phyloP scores from a whole-genome alignment of 208 protist species.

The Acanthamoeba divionensis region DNA sequence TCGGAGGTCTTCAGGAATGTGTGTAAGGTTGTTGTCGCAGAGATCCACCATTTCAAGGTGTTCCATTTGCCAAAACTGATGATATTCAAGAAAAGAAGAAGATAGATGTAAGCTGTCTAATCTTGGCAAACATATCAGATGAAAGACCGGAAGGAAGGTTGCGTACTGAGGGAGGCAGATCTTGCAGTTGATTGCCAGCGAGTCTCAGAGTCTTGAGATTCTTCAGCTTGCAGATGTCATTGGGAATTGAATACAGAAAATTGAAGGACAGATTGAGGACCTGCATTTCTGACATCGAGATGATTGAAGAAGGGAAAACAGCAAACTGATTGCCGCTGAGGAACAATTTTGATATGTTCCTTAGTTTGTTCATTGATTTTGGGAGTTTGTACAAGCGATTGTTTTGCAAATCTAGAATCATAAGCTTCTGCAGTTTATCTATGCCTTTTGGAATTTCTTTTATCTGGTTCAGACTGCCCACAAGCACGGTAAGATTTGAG shows the following conservation, averaged over 20 bases:
- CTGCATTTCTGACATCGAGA: slow-evolving; percentile 5
- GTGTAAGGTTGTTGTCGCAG: slow-evolving; percentile 26
- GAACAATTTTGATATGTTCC: slow-evolving; percentile 18
- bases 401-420: slow-evolving; percentile 8
- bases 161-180: not conserved
- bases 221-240: not conserved
- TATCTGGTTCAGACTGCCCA: slow-evolving; percentile 26
- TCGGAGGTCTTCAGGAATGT: not conserved
- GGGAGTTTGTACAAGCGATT: slow-evolving; percentile 27
- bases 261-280: slow-evolving; percentile 45
- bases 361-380: not conserved
- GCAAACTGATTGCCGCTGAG: slow-evolving; percentile 20
- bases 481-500: slow-evolving; percentile 24
- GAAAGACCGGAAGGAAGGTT: not conserved
- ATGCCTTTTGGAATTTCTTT: not conserved
- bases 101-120: too few species aligned
- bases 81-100: too few species aligned
- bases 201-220: slow-evolving; percentile 35
- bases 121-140: not conserved
- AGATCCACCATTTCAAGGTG: slow-evolving; percentile 20
- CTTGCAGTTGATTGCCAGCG: not conserved
- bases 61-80: slow-evolving; percentile 25
- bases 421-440: slow-evolving; percentile 23
- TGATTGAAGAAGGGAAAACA: not conserved
- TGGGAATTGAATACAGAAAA: not conserved